Evolutionary conservation across 2,329 filamentous ascomycete genomes (phyloP), one percentile per base, ranked within the genome.

Genomic region (Graphilbum sp.): DNA sequence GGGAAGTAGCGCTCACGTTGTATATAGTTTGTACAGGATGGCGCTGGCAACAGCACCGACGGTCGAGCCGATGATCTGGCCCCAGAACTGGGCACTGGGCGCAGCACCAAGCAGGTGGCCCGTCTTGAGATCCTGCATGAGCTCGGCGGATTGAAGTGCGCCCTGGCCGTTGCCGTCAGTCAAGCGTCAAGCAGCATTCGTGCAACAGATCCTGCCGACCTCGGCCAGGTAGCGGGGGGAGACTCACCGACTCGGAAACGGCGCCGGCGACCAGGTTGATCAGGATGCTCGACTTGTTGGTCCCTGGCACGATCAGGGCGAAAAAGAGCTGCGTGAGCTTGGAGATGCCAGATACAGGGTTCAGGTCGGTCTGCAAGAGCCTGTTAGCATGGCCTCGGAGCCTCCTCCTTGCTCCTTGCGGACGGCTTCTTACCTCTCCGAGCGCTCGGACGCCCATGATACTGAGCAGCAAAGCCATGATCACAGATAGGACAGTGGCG

Each of bases 251-350:
- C 41, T 54, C 51, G 17, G 51, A 53, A 36, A 98, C 78, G 0
- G 90, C 90, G 9, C 90, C 90, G 1, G 88, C 90, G 7, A 98
- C 75, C 2, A 98, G 71, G 53, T 98, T 98, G 53, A 95, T 93
- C 40, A 94, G 69, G n/a, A 98, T 78, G 12, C 85, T 84, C 31
- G 86, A 86, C 49, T 80, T 79, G 50, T 84, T 75, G 0, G 75
- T 74, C 39, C 79, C 66, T 0, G 90, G 87, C 2, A 92, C 86
- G 30, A 92, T 82, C 36, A 94, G 62, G 3, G 90, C 90, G 56
- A 98, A 96, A 52, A 96, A 79, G 3, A 98, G 72, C 57, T 98
- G 90, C 0, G 90, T 93, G 3, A 98, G 69, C 61, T 98, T 98
- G 53, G 81, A 88, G 56, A 96, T 98, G 25, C 90, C 90, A 1